Percentiles rank a stretch among this genome's conserved stretches.
Conservation (phyloP, 75 land plant species). For the Gnetum montanum region DNA sequence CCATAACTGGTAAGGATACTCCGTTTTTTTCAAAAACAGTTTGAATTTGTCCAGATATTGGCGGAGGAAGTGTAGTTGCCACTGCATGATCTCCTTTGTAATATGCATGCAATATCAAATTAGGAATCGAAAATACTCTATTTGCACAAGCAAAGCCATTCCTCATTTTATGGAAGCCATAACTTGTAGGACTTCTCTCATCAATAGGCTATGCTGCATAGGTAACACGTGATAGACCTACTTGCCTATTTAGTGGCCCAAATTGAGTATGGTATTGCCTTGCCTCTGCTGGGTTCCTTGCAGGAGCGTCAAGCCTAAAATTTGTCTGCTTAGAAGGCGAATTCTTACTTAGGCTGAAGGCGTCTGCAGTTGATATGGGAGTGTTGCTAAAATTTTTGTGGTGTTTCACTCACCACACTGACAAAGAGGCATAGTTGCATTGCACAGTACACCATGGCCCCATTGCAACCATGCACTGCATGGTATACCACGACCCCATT, state of each 20-base stretch:
- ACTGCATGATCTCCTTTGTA: constrained; percentile 13
- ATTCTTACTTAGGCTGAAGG: constrained; percentile 9
- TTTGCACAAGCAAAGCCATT: constrained; percentile 14
- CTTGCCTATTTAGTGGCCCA: neutral
- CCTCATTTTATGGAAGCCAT: constrained; percentile 9
- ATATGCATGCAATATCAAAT: constrained; percentile 12
- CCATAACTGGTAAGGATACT: constrained; percentile 8
- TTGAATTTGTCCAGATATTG: constrained; percentile 17
- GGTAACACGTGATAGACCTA: constrained; percentile 8
- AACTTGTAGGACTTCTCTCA: neutral
- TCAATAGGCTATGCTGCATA: constrained; percentile 15
- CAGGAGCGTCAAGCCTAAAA: constrained; percentile 8
- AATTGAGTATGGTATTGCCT: constrained; percentile 5
- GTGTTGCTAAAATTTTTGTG: too few relatives aligned
- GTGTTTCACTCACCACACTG: too few relatives aligned
- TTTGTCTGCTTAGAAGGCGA: constrained; percentile 14
- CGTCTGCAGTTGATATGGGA: constrained; percentile 17
- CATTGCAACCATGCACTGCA: too few relatives aligned
- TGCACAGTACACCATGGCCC: too few relatives aligned
- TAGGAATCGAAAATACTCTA: constrained; percentile 7
- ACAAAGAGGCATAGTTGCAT: too few relatives aligned
- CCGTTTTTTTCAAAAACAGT: too few relatives aligned
- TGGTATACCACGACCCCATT: too few relatives aligned
- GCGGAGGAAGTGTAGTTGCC: constrained; percentile 6
- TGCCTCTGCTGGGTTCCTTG: neutral